Conservation (phyloP, 306 rosid species). For the Oemleria cerasiformis region DNA sequence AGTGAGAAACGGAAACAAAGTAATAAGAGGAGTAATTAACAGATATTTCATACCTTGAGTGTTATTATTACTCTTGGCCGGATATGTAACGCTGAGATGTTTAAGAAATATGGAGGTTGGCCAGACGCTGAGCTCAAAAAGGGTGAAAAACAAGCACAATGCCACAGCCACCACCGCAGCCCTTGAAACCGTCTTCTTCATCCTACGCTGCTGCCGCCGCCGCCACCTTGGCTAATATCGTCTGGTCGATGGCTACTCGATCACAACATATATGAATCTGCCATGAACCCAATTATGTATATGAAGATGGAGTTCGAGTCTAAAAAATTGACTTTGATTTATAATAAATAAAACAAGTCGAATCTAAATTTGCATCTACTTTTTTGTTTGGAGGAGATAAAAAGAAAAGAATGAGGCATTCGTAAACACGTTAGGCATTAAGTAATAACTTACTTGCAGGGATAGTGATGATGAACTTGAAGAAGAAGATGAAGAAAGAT, state of each 20-base stretch:
- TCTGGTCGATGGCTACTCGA: no score
- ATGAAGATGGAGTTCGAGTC: neutral
- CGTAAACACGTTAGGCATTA: neutral
- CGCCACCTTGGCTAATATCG: no score
- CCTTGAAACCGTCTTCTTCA: slow-evolving; percentile 3
- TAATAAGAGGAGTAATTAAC: neutral
- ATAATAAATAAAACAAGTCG: no score
- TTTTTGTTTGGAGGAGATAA: neutral
- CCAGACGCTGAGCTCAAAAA: slow-evolving; percentile 7
- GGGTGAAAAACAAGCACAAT: slow-evolving; percentile 9
- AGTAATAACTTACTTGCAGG: neutral
- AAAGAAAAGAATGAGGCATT: neutral
- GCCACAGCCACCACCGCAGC: neutral
- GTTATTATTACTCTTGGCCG: neutral
- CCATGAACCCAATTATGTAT: neutral
- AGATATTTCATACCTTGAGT: slow-evolving; percentile 10
- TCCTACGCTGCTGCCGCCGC: neutral
- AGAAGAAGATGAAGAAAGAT: neutral
- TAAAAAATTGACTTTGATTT: no score
- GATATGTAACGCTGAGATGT: slow-evolving; percentile 13
- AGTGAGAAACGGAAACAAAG: neutral
- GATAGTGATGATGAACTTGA: neutral
- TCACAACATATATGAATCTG: neutral
- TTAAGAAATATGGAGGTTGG: slow-evolving; percentile 17
- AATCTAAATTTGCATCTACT: no score